Evolutionary conservation across 2,329 filamentous ascomycete genomes (phyloP).

Genomic region (Hymenoscyphus albidus): DNA sequence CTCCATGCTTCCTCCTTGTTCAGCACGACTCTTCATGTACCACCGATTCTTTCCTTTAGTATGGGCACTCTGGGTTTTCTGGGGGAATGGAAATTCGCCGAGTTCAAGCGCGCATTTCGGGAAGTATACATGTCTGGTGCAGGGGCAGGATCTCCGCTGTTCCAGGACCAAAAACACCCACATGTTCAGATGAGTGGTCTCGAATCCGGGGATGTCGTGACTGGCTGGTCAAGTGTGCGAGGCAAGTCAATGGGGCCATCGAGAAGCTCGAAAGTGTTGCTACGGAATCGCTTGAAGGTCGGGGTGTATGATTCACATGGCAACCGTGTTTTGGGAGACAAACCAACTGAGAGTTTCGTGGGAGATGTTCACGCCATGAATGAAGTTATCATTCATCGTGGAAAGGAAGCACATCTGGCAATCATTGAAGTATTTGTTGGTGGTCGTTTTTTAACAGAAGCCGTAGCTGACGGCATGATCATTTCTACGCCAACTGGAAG

Average conservation of each 20-base stretch:
- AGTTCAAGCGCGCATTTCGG: constrained; percentile 87
- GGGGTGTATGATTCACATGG: constrained; percentile 74
- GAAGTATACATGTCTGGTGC: constrained; percentile 86
- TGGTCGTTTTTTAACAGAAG: constrained; percentile 85
- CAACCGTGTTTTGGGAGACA: constrained; percentile 47
- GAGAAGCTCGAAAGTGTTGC: constrained; percentile 73
- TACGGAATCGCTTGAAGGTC: constrained; percentile 83
- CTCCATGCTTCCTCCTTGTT: constrained; percentile 83
- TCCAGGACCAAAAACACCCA: constrained; percentile 32
- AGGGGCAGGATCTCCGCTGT: constrained; percentile 35
- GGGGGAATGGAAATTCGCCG: constrained; percentile 92
- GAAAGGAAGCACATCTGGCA: constrained; percentile 82
- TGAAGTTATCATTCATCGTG: constrained; percentile 89
- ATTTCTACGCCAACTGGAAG: constrained; percentile 91
- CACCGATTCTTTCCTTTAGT: constrained; percentile 89
- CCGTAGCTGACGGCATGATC: constrained; percentile 91
- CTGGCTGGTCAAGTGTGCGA: constrained; percentile 67
- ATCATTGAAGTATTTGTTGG: constrained; percentile 90
- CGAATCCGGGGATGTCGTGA: constrained; percentile 35
- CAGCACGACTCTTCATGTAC: constrained; percentile 74
- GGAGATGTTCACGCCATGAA: constrained; percentile 70
- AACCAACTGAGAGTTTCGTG: constrained; percentile 32
- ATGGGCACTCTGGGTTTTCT: constrained; percentile 96
- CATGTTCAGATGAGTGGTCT: constrained; percentile 23
- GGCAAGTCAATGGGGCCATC: constrained; percentile 77